Conservation (phyloP, 768 basidiomycete genomes). For the Lactarius deliciosus region DNA sequence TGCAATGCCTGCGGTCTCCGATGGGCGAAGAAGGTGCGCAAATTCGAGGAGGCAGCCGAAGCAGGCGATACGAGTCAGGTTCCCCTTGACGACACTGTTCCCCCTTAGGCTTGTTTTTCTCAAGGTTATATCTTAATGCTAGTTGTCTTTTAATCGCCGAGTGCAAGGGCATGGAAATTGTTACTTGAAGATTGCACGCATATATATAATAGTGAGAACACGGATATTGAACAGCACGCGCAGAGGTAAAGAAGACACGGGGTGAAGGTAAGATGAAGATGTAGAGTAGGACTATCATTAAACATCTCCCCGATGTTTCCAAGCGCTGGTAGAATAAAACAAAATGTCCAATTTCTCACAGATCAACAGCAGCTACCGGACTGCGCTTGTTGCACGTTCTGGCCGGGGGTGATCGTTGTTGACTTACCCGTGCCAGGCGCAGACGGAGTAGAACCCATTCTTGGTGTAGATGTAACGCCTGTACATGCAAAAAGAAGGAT, state of each 20-base stretch:
- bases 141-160: neutral
- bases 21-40: conserved; percentile 80
- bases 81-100: conserved; percentile 27
- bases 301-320: conserved; percentile 29
- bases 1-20: conserved; percentile 96
- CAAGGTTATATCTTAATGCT: neutral
- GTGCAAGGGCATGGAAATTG: neutral
- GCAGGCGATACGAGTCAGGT: conserved; percentile 31
- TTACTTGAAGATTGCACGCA: conserved; percentile 13
- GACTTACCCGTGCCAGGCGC: conserved; percentile 76
- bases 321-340: conserved; percentile 29
- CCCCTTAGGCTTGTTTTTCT: conserved; percentile 17
- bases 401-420: conserved; percentile 79
- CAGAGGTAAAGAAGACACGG: conserved; percentile 27
- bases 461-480: conserved; percentile 33
- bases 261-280: conserved; percentile 27
- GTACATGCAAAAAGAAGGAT: neutral
- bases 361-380: conserved; percentile 76
- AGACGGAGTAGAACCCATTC: conserved; percentile 83
- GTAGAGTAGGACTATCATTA: conserved; percentile 28
- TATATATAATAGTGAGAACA: conserved; percentile 13
- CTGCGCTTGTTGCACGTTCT: conserved; percentile 75
- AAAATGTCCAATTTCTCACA: conserved; percentile 30
- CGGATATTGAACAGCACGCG: conserved; percentile 29
- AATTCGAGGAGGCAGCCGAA: conserved; percentile 39